These are phyloP conservation scores for Sporothrix protearum DNA, from an alignment of 2,329 filamentous ascomycete species.

Conservation along the genomic window DNA sequence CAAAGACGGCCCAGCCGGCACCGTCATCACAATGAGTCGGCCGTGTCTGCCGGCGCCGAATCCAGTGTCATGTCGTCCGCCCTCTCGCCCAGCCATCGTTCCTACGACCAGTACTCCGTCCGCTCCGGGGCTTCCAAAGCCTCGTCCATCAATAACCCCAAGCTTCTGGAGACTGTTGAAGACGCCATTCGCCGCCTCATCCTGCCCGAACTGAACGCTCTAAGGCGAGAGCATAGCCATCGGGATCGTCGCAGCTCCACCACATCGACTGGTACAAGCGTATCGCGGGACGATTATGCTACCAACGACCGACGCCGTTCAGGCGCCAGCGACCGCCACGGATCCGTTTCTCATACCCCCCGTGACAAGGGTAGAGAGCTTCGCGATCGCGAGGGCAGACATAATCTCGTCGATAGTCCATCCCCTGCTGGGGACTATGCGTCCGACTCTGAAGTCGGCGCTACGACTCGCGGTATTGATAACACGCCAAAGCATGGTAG, in stretches of 20 bases:
- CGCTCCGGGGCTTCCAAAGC: conserved; percentile 48
- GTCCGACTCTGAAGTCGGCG: conserved; percentile 37
- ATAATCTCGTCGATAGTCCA: conserved; percentile 51
- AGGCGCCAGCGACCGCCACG: conserved; percentile 52
- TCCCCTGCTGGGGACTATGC: conserved; percentile 34
- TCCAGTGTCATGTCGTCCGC: conserved; percentile 55
- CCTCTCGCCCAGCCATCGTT: conserved; percentile 53
- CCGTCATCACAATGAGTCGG: conserved; percentile 50
- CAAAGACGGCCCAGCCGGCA: conserved; percentile 51
- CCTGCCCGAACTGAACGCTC: conserved; percentile 81
- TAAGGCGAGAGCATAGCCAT: conserved; percentile 86
- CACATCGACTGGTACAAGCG: conserved; percentile 53
- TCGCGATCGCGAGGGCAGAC: conserved; percentile 53
- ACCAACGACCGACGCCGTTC: conserved; percentile 61
- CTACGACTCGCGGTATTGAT: conserved; percentile 33
- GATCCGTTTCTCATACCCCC: conserved; percentile 12
- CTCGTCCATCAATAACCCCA: conserved; percentile 88
- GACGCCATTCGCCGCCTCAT: conserved; percentile 88
- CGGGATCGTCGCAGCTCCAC: conserved; percentile 66
- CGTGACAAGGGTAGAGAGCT: conserved; percentile 33
- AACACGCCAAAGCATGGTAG: conserved; percentile 46
- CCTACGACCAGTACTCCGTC: conserved; percentile 52
- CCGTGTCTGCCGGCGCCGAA: conserved; percentile 49
- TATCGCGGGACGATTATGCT: conserved; percentile 50
- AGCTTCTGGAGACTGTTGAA: conserved; percentile 84